A percentile compares a stretch with the other conserved stretches of the same genome.
Conservation (phyloP, 169 alveolate genomes). For the Plasmodium inui region DNA sequence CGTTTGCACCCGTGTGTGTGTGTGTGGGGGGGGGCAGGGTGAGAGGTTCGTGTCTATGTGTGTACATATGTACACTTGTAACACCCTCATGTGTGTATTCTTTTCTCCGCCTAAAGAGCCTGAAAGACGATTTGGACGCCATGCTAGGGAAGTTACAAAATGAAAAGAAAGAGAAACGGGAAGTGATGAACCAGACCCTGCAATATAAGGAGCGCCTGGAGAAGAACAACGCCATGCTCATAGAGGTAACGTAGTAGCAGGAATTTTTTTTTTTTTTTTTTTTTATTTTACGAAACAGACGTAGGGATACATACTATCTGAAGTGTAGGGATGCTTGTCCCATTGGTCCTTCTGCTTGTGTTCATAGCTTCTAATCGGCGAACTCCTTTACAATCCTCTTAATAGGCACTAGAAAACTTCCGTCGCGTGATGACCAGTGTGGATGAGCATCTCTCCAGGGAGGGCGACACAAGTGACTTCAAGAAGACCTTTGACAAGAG, state of each 20-base stretch:
- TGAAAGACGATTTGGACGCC: slow-evolving; percentile 24
- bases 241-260: slow-evolving; percentile 9
- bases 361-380: not conserved
- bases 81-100: not conserved
- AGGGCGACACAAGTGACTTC: not conserved
- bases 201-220: slow-evolving; percentile 20
- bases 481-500: slow-evolving; percentile 1
- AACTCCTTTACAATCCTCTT: not conserved
- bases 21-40: not conserved
- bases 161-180: slow-evolving; percentile 6
- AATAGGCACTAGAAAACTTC: slow-evolving; percentile 32
- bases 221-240: slow-evolving; percentile 29
- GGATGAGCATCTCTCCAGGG: slow-evolving; percentile 18
- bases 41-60: not conserved
- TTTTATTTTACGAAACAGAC: not conserved
- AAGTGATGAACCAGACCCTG: slow-evolving; percentile 20
- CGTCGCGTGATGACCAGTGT: slow-evolving; percentile 14
- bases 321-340: not conserved
- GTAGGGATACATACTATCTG: not conserved
- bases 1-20: not conserved
- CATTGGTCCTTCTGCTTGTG: not conserved
- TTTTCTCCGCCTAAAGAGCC: slow-evolving; percentile 3
- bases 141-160: slow-evolving; percentile 26
- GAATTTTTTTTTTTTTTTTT: not conserved
- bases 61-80: not conserved